Evolutionary conservation across 1,284 basidiomycete genomes (phyloP), one percentile per base, ranked within the genome.

Genomic region (Malassezia cuniculi): DNA sequence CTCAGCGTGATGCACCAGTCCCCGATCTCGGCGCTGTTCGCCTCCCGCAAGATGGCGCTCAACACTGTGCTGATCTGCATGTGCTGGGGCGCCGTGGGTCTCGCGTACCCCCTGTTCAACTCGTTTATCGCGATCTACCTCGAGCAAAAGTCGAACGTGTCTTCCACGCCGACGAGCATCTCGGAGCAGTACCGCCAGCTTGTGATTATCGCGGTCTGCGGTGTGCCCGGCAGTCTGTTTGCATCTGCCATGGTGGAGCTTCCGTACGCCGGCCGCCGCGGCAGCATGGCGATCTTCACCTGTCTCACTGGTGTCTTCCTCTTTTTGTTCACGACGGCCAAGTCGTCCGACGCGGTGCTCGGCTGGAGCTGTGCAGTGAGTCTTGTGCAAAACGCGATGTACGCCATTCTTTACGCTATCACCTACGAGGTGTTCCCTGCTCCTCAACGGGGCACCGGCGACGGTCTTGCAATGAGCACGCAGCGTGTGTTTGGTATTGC

Each of bases 91-190:
- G 68, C 81, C 27, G 81, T 82, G 43, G 80, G 80, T 4, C 74
- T 82, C 9, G 79, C 79, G 2, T 81, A 79, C 60, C 78, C 80
- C 22, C 63, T 82, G 72, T 81, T 74, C 67, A 78, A 80, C 66
- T 74, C 72, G 31, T 81, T 78, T 54, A 71, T 78, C 25, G 52
- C 75, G 1, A 78, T 74, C 42, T 76, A 78, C 57, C 72, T 79
- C 27, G 69, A 72, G 15, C 75, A 69, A 15, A 70, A 70, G 28
- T 67, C 72, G 37, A 17, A 26, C 14, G 48, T 70, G 4, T 72
- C 29, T 71, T 74, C 55, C 27, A 52, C 45, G 22, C 39, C 36
- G 15, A 40, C 37, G 2, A 41, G 52, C 11, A 56, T 61, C 27
- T 0, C 80, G 77, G 57, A 75, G 77, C 32, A 81, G 79, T 53